Base-by-base conservation (phyloP, 2,329 filamentous ascomycete species). In the Talaromyces amestolkiae region DNA sequence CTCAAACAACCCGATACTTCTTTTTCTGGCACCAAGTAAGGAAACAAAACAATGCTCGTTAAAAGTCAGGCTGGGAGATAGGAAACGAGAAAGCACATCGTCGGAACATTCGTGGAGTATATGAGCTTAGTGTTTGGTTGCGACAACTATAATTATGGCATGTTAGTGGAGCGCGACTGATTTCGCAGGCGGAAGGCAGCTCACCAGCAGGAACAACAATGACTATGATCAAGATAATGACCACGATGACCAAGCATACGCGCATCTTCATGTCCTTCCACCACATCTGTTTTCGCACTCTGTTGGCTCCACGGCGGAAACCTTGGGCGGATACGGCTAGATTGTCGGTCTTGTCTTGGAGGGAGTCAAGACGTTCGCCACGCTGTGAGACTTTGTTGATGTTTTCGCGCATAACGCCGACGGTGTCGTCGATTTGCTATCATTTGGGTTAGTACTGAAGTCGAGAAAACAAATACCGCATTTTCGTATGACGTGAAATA, bases 191-290 rank as follows among this genome's bases (percentile, higher is more conserved):
- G 0, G 7, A 19, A 1, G 19, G 19, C 33, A 7, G 61, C 41
- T 51, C 33, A 97, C 94, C 92, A 72, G 90, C 85, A 70, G 95
- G 95, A 72, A 98, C 89, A 76, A 99, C 95, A 78, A 99, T 98
- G 79, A 99, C 87, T 72, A 96, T 83, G 71, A 99, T 86, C 73
- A 99, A 85, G 72, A 98, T 86, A 78, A 98, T 90, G 80, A 99
- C 91, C 75, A 93, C 95, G 66, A 89, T 85, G 76, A 96, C 91
- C 69, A 99, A 84, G 82, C 94, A 98, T 85, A 97, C 95, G 80
- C 95, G 89, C 95, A 99, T 99, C 88, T 98, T 98, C 92, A 97
- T 96, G 77, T 98, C 94, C 87, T 98, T 98, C 94, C 93, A 98
- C 94, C 94, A 98, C 94, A 98, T 98, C 68, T 96, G 89, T 85